Percentiles rank a stretch among this genome's conserved stretches.
Evolutionary conservation across 176 grass and related monocot genomes (phyloP).

Genomic region (Lolium rigidum): DNA sequence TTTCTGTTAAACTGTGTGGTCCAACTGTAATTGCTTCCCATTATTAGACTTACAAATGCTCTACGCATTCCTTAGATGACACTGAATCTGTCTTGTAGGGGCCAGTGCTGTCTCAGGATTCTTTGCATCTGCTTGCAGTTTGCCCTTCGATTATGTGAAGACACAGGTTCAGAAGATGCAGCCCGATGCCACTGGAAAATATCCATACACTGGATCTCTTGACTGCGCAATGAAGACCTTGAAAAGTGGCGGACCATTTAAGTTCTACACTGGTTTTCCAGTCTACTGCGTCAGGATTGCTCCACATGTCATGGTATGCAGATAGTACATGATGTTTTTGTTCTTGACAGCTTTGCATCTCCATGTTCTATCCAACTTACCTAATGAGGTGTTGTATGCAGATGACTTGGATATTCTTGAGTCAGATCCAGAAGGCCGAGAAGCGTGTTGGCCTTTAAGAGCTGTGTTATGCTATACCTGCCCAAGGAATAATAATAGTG

Average conservation of each 20-base stretch:
- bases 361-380: slow-evolving; percentile 14
- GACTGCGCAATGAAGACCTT: slow-evolving; percentile 89
- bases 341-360: not conserved
- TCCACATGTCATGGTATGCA: slow-evolving; percentile 89
- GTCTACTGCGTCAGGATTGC: slow-evolving; percentile 94
- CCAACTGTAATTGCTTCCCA: not conserved
- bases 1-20: not conserved
- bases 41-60: not conserved
- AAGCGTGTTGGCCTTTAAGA: slow-evolving; percentile 66
- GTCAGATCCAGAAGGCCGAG: slow-evolving; percentile 85
- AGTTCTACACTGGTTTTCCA: slow-evolving; percentile 96
- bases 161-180: slow-evolving; percentile 99
- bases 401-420: slow-evolving; percentile 99
- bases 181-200: slow-evolving; percentile 87
- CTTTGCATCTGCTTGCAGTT: slow-evolving; percentile 93
- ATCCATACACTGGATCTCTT: slow-evolving; percentile 86
- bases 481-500: slow-evolving; percentile 22
- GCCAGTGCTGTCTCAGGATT: slow-evolving; percentile 95
- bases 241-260: slow-evolving; percentile 83
- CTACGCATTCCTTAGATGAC: not conserved
- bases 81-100: slow-evolving; percentile 58
- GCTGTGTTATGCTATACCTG: not conserved
- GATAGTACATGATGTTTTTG: not conserved
- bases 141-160: slow-evolving; percentile 97
- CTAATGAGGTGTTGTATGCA: slow-evolving; percentile 54